Evolutionary conservation across 2,329 filamentous ascomycete species (phyloP).

Genomic region (Curvularia lunata): DNA sequence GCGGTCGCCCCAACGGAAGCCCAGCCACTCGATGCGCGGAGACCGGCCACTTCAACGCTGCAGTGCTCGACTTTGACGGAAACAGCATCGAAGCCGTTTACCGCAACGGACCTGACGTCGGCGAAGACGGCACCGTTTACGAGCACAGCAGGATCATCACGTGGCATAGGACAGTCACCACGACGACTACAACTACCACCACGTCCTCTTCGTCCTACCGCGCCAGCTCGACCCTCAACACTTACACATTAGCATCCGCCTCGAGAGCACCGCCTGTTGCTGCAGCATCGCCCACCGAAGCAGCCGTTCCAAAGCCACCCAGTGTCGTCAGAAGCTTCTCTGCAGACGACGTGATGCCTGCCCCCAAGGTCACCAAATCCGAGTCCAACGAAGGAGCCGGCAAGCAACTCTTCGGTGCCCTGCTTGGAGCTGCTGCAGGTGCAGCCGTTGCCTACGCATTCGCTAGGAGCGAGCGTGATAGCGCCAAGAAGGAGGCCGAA

Average conservation of each 20-base stretch:
- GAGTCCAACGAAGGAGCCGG: constrained; percentile 57
- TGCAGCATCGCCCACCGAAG: constrained; percentile 33
- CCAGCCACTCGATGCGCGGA: constrained; percentile 61
- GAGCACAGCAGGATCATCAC: constrained; percentile 55
- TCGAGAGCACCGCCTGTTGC: constrained; percentile 33
- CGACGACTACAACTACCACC: constrained; percentile 16
- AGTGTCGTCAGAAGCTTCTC: constrained; percentile 43
- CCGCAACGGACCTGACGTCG: constrained; percentile 51
- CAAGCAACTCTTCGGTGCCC: constrained; percentile 73
- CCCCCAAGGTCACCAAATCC: constrained; percentile 34
- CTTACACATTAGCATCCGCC: constrained; percentile 27
- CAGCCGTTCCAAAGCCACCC: constrained; percentile 32
- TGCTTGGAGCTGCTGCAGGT: constrained; percentile 80
- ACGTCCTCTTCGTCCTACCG: constrained; percentile 20
- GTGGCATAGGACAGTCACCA: constrained; percentile 43
- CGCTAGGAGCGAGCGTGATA: constrained; percentile 64
- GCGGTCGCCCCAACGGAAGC: constrained; percentile 64
- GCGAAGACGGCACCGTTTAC: constrained; percentile 50
- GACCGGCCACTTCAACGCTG: constrained; percentile 66
- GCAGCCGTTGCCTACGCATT: constrained; percentile 79
- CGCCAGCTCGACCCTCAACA: constrained; percentile 43
- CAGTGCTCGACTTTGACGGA: constrained; percentile 77
- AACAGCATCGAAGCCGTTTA: constrained; percentile 83
- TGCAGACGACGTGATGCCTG: constrained; percentile 32
- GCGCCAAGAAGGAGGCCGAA: constrained; percentile 53